These are phyloP conservation scores for Forsythia suspensa DNA, from an alignment of 257 asterid genomes.

Conservation along the genomic window DNA sequence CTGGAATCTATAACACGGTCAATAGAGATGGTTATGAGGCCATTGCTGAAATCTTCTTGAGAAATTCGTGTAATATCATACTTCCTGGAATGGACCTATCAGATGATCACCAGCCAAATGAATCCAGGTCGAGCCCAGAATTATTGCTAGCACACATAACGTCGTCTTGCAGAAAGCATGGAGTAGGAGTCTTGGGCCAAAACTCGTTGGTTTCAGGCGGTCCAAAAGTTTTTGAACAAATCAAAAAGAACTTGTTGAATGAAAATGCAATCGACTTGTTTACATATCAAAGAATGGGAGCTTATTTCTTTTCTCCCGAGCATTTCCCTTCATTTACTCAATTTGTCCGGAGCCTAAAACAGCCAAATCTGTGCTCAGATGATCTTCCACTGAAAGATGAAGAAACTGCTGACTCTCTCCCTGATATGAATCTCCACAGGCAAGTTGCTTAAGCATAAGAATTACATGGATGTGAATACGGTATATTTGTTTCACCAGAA, in stretches of 20 bases:
- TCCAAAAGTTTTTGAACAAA: slow-evolving; percentile 48
- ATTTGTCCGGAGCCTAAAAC: slow-evolving; percentile 48
- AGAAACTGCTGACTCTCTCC: slow-evolving; percentile 21
- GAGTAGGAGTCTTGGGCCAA: slow-evolving; percentile 49
- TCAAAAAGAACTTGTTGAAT: slow-evolving; percentile 44
- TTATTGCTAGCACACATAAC: slow-evolving; percentile 44
- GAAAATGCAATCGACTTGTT: slow-evolving; percentile 50
- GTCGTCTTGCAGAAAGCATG: slow-evolving; percentile 48
- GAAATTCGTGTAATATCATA: slow-evolving; percentile 53
- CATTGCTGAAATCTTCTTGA: slow-evolving; percentile 47
- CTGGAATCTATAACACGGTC: slow-evolving; percentile 71
- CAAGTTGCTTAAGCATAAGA: slow-evolving; percentile 46
- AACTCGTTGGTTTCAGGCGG: slow-evolving; percentile 42
- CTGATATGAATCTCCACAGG: slow-evolving; percentile 42
- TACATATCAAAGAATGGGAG: slow-evolving; percentile 90
- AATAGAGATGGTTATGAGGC: slow-evolving; percentile 65
- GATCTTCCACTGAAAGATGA: slow-evolving; percentile 42
- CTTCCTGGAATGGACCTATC: slow-evolving; percentile 72
- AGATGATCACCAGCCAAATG: slow-evolving; percentile 41
- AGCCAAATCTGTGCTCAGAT: slow-evolving; percentile 37
- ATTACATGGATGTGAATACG: background rate
- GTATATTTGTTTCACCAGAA: background rate
- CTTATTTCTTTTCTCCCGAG: slow-evolving; percentile 79
- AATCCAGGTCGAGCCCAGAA: slow-evolving; percentile 59
- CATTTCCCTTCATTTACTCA: slow-evolving; percentile 62